Conservation (phyloP, 371 early-diverging fungal genomes). For the Apophysomyces trapeziformis region DNA sequence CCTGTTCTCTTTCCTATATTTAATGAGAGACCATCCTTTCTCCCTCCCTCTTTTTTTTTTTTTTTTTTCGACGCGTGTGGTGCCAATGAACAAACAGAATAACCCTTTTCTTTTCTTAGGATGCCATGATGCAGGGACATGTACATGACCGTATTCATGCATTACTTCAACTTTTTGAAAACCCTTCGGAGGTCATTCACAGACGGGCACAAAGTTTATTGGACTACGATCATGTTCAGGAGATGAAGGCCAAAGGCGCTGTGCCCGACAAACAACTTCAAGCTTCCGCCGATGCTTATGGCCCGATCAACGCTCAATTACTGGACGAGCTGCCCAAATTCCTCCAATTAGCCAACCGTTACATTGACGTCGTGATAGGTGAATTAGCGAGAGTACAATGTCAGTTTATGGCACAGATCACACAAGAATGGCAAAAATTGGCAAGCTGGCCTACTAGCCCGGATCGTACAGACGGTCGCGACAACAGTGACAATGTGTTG, state of each 20-base stretch:
- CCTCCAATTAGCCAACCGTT: constrained; percentile 53
- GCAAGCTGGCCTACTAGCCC: not conserved
- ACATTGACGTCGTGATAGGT: constrained; percentile 56
- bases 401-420: constrained; percentile 39
- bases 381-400: constrained; percentile 61
- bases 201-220: constrained; percentile 67
- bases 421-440: constrained; percentile 39
- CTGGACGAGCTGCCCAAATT: constrained; percentile 72
- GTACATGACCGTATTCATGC: constrained; percentile 39
- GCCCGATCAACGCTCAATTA: constrained; percentile 68
- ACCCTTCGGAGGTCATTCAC: constrained; percentile 65
- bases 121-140: constrained; percentile 12
- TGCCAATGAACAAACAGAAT: not conserved
- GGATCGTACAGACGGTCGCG: not conserved
- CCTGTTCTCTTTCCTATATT: not conserved
- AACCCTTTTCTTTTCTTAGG: not conserved
- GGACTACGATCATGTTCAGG: constrained; percentile 64
- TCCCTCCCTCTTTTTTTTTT: too few species aligned
- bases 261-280: constrained; percentile 66
- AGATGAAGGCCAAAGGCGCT: constrained; percentile 63
- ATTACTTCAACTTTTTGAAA: constrained; percentile 56
- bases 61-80: too few species aligned
- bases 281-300: constrained; percentile 65
- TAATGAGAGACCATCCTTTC: too few species aligned
- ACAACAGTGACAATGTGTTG: not conserved